Percentiles rank a stretch among this genome's conserved stretches.
Conservation (phyloP, 2,329 filamentous ascomycete species). For the Colletotrichum australisinense region DNA sequence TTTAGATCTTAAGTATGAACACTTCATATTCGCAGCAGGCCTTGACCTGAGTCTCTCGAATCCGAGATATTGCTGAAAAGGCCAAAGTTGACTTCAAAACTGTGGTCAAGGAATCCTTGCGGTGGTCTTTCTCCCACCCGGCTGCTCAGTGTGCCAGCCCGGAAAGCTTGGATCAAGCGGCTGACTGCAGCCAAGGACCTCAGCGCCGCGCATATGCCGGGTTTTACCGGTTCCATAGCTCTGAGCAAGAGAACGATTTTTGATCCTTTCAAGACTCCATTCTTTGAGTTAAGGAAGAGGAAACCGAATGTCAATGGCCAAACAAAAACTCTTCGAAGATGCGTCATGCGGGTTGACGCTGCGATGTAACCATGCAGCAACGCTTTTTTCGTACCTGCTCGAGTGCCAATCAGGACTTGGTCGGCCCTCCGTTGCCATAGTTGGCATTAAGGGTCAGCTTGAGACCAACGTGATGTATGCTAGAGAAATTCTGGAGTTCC, state of each 20-base stretch:
- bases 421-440: neutral
- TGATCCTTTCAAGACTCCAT: neutral
- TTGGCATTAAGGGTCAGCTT: neutral
- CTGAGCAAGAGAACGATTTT: neutral
- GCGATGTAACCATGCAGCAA: constrained; percentile 28
- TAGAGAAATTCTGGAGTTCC: neutral
- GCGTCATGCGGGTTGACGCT: constrained; percentile 27
- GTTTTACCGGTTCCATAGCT: neutral
- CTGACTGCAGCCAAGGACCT: constrained; percentile 8
- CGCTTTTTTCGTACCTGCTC: constrained; percentile 1
- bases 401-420: neutral
- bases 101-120: constrained; percentile 23
- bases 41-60: neutral
- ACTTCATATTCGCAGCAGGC: neutral
- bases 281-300: neutral
- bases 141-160: constrained; percentile 13
- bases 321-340: neutral
- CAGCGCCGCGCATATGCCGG: neutral
- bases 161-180: constrained; percentile 30
- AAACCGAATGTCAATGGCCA: neutral
- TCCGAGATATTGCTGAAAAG: neutral
- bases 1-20: neutral
- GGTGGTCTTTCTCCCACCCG: neutral
- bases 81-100: neutral
- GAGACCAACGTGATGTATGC: neutral